Evolutionary conservation across 179 eudicot genomes (phyloP).

Genomic region (Heliamphora pulchella): DNA sequence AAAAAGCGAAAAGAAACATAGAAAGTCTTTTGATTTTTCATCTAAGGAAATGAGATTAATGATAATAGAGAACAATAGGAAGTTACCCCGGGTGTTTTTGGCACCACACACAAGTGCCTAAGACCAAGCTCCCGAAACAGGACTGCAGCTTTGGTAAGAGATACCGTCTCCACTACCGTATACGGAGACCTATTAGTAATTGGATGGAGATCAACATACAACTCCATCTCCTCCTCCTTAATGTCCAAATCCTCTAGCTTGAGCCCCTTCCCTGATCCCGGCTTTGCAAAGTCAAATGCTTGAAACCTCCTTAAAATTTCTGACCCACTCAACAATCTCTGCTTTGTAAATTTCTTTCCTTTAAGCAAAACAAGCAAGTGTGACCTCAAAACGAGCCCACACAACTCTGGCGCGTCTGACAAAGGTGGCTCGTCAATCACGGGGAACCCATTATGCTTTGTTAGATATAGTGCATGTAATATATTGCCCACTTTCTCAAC

Average conservation of each 20-base stretch:
- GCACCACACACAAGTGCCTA: conserved; percentile 94
- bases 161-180: conserved; percentile 90
- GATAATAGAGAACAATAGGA: not conserved
- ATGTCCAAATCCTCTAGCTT: conserved; percentile 61
- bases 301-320: conserved; percentile 47
- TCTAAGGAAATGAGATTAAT: not conserved
- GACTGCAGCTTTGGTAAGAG: conserved; percentile 86
- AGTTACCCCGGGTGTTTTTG: conserved; percentile 75
- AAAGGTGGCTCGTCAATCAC: conserved; percentile 83
- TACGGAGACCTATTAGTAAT: conserved; percentile 88
- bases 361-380: conserved; percentile 84
- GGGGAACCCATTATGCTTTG: conserved; percentile 83
- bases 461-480: conserved; percentile 48
- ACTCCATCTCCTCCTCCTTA: conserved; percentile 69
- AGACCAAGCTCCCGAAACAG: conserved; percentile 86
- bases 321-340: conserved; percentile 41
- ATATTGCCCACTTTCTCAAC: conserved; percentile 77
- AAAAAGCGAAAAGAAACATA: not conserved
- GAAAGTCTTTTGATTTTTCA: not conserved
- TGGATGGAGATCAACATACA: conserved; percentile 91
- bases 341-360: conserved; percentile 53
- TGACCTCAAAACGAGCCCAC: conserved; percentile 85
- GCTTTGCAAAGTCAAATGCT: conserved; percentile 77
- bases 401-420: conserved; percentile 64
- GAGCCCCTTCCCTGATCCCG: conserved; percentile 90